A percentile compares a stretch with the other conserved stretches of the same genome.
Evolutionary conservation across 2,329 filamentous ascomycete species (phyloP).

Genomic region (Parasarocladium wereldwijsianum): DNA sequence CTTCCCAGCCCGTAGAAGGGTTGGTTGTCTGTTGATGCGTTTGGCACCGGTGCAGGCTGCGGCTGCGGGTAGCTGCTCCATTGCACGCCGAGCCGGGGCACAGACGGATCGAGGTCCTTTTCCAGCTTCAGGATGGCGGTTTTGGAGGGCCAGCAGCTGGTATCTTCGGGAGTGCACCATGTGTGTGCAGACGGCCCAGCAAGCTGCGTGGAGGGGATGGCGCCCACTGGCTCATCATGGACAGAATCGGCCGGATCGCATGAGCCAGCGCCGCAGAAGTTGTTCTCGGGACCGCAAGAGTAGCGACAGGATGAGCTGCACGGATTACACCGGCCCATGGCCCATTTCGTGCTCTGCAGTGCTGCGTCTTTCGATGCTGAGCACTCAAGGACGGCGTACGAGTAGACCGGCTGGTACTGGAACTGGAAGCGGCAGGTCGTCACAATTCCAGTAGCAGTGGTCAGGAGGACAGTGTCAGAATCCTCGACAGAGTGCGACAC

Average conservation of each 20-base stretch:
- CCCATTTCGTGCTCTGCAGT: constrained; percentile 4
- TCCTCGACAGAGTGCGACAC: constrained; percentile 6
- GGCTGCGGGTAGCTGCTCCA: constrained; percentile 6
- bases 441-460: constrained; percentile 5
- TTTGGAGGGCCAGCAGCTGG: constrained; percentile 1
- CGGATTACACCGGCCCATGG: constrained; percentile 5
- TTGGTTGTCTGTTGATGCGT: background rate
- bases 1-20: background rate
- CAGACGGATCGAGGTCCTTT: constrained; percentile 1
- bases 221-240: background rate
- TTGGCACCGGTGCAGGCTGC: constrained; percentile 6
- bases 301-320: constrained; percentile 5
- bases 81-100: constrained; percentile 4
- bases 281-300: constrained; percentile 5
- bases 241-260: constrained; percentile 3
- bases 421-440: constrained; percentile 6
- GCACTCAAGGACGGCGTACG: constrained; percentile 5
- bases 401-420: constrained; percentile 6
- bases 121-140: constrained; percentile 1
- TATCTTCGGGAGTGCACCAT: background rate
- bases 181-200: too few species aligned
- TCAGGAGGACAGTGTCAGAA: constrained; percentile 4
- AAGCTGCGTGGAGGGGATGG: too few species aligned
- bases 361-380: background rate
- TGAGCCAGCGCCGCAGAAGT: constrained; percentile 3